Evolutionary conservation across 805 yeast species (phyloP), one percentile per base, ranked within the genome.

Genomic region (Clavispora santaluciae): DNA sequence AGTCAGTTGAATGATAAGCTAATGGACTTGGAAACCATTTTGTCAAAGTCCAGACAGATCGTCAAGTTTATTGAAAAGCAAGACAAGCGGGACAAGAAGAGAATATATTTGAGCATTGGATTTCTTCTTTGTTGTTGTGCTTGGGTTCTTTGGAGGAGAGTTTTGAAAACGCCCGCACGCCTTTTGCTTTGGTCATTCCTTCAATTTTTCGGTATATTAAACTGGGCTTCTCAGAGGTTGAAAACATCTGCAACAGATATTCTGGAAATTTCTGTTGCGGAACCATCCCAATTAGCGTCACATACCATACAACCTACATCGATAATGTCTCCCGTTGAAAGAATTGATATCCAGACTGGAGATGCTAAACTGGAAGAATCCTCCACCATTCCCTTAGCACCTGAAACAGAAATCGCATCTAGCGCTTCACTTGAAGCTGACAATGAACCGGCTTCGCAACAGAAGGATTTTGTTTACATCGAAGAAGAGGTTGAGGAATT

Each of bases 41-140:
- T 77, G 26, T 49, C 57, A 36, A 67, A 60, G 39, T 72, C 79
- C 1, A 66, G 64, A 35, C 65, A 66, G 18, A 64, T 77, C 30
- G 79, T 77, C 30, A 66, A 64, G 46, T 66, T 72, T 36, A 76
- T 77, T 31, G 79, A 76, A 45, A 73, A 71, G 48, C 73, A 77
- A 39, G 78, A 77, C 48, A 61, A 66, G 39, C 57, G 63, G 4
- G 81, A 77, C 46, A 66, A 75, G 42, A 54, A 66, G 37, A 63
- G 76, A 33, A 76, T 76, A 20, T 76, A 75, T 52, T 44, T 70
- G 40, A 66, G 78, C 21, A 43, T 75, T 5, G 73, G 70, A 13
- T 71, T 76, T 43, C 69, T 76, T 40, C 42, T 64, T 18, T 41
- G 66, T 1, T 74, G 75, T 29, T 68, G 77, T 43, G 53, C 60